Evolutionary conservation across 2,329 filamentous ascomycete species (phyloP).

Genomic region (Aspergillus ochraceoroseus): DNA sequence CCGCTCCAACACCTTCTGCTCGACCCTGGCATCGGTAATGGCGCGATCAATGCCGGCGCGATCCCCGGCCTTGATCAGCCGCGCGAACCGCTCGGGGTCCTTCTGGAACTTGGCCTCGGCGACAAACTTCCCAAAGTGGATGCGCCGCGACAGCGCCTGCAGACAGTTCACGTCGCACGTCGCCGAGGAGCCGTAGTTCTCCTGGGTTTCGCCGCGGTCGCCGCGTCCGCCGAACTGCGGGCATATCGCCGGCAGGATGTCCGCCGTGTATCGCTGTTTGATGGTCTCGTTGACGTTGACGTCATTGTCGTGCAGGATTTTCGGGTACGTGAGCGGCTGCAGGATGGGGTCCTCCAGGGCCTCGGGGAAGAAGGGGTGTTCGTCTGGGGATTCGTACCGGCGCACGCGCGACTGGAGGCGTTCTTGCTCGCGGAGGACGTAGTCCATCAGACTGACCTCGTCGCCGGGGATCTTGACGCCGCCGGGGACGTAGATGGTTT

Average conservation of each 20-base stretch:
- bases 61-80: slow-evolving; percentile 75
- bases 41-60: slow-evolving; percentile 76
- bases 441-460: slow-evolving; percentile 81
- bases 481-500: slow-evolving; percentile 72
- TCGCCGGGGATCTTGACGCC: slow-evolving; percentile 72
- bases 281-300: slow-evolving; percentile 88
- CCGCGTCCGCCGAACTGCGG: slow-evolving; percentile 63
- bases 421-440: slow-evolving; percentile 87
- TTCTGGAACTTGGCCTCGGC: slow-evolving; percentile 91
- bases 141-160: slow-evolving; percentile 81
- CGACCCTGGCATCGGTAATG: slow-evolving; percentile 84
- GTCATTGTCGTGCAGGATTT: slow-evolving; percentile 78
- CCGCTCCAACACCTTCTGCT: slow-evolving; percentile 84
- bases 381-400: slow-evolving; percentile 92
- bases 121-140: slow-evolving; percentile 98
- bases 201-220: slow-evolving; percentile 77
- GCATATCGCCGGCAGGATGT: slow-evolving; percentile 80
- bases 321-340: slow-evolving; percentile 80
- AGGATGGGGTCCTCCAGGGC: slow-evolving; percentile 75
- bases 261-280: slow-evolving; percentile 75
- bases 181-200: slow-evolving; percentile 92
- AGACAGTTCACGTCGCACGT: slow-evolving; percentile 86
- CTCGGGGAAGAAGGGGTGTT: slow-evolving; percentile 93
- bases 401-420: slow-evolving; percentile 86
- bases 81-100: slow-evolving; percentile 73